phyloP scores from a whole-genome alignment of 345 rosid genomes.

The Citrus trifoliata region DNA sequence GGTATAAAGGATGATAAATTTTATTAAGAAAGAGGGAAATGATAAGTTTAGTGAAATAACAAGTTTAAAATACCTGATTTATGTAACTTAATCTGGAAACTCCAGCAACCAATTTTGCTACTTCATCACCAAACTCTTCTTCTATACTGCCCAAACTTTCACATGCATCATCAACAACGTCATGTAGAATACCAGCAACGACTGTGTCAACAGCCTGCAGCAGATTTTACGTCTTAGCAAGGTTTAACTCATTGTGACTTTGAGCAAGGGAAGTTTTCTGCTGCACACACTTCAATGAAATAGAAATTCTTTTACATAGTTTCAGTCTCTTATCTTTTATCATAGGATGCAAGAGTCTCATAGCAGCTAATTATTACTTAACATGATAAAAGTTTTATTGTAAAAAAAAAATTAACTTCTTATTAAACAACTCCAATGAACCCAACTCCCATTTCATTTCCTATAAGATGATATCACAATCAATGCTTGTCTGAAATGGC shows the following conservation, averaged over 20 bases:
- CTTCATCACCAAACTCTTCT: conserved; percentile 66
- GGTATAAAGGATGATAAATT: background rate
- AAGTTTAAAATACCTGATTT: conserved; percentile 47
- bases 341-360: background rate
- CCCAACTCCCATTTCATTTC: background rate
- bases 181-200: conserved; percentile 74
- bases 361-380: background rate
- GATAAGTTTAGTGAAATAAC: background rate
- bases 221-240: conserved; percentile 11
- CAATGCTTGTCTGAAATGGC: background rate
- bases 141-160: conserved; percentile 44
- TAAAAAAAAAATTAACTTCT: background rate
- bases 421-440: background rate
- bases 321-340: background rate
- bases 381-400: background rate
- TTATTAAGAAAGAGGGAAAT: background rate
- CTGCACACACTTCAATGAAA: background rate
- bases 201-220: conserved; percentile 63
- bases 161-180: conserved; percentile 55
- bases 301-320: background rate
- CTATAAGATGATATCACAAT: background rate
- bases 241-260: background rate
- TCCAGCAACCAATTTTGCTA: conserved; percentile 58
- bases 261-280: background rate
- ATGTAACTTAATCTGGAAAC: conserved; percentile 66